Base-by-base conservation (phyloP, 1,139 yeast species). In the Pneumocystis carinii region DNA sequence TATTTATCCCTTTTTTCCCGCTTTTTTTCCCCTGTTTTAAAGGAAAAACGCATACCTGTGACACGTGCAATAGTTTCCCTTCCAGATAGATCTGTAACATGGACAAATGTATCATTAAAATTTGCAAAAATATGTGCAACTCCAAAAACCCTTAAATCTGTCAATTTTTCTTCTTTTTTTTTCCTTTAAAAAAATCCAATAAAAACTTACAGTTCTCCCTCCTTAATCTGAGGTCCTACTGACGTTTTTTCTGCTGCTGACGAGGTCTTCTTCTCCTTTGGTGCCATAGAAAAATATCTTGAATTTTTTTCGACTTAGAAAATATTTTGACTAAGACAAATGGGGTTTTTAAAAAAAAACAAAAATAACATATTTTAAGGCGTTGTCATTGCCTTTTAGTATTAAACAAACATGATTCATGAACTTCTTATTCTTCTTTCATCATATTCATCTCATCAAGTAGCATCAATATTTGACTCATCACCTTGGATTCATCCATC, bases 1-100 rank as follows among this genome's bases (percentile, higher is more conserved):
- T 2, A 15, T 2, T 37, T 2, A 37, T 10, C n/a, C 6, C n/a
- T 1, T 37, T 37, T 37, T 37, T 37, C 4, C 4, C n/a, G 5
- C 5, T 12, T 14, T 37, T 14, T 12, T 37, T 37, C 3, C 4
- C 15, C 12, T 12, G 3, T 14, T 10, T 37, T 14, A 14, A 14
- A 5, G 15, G 12, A 37, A 37, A 14, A 37, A 17, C 1, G 39
- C 58, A 12, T 65, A 48, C 59, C 98, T 78, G 99, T 94, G 74
- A 94, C 97, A 84, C 98, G 90, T 83, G 96, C 86, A 78, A 94
- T 92, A 83, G 99, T 94, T 84, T 94, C 99, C 82, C 90, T 94
- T 81, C 99, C 99, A 75, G 98, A 88, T 75, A 90, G 83, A 85
- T 94, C 99, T 76, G 99, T 94, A 75, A 94, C 95, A 81, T 94